phyloP scores from a whole-genome alignment of 192 early-diverging fungal species.

The Coemansia sp. region DNA sequence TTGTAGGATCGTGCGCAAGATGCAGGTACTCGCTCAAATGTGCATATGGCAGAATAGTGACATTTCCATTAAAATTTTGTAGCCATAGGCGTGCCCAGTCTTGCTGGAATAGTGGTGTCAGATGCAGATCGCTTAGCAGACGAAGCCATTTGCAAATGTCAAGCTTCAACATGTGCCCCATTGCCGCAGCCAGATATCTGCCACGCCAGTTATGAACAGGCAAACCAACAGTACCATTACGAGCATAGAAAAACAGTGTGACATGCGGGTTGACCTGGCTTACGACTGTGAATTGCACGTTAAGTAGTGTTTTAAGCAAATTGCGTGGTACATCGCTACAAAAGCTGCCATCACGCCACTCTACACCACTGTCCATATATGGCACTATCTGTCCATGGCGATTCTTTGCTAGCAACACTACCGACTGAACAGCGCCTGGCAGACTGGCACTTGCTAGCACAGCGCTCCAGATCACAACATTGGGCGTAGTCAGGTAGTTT shows the following conservation, averaged over 20 bases:
- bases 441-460: slow-evolving; percentile 83
- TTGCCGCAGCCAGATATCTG: slow-evolving; percentile 76
- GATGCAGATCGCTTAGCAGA: slow-evolving; percentile 71
- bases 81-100: slow-evolving; percentile 83
- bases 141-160: slow-evolving; percentile 86
- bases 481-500: slow-evolving; percentile 84
- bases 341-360: slow-evolving; percentile 89
- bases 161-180: slow-evolving; percentile 80
- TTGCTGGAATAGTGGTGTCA: slow-evolving; percentile 76
- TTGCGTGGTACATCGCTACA: slow-evolving; percentile 77
- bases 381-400: slow-evolving; percentile 64
- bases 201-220: slow-evolving; percentile 85
- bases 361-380: slow-evolving; percentile 65
- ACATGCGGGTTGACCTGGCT: slow-evolving; percentile 90
- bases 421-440: slow-evolving; percentile 80
- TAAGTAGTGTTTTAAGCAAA: slow-evolving; percentile 72
- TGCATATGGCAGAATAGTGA: slow-evolving; percentile 75
- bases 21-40: slow-evolving; percentile 62
- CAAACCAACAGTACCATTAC: slow-evolving; percentile 70
- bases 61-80: slow-evolving; percentile 88
- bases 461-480: slow-evolving; percentile 87
- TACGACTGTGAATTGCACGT: slow-evolving; percentile 85
- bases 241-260: slow-evolving; percentile 81
- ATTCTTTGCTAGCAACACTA: slow-evolving; percentile 78
- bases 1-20: slow-evolving; percentile 65